Percentiles rank a stretch among this genome's conserved stretches.
These are phyloP conservation scores for Aspergillus bridgeri DNA, from an alignment of 495 filamentous ascomycete species.

Conservation along the genomic window DNA sequence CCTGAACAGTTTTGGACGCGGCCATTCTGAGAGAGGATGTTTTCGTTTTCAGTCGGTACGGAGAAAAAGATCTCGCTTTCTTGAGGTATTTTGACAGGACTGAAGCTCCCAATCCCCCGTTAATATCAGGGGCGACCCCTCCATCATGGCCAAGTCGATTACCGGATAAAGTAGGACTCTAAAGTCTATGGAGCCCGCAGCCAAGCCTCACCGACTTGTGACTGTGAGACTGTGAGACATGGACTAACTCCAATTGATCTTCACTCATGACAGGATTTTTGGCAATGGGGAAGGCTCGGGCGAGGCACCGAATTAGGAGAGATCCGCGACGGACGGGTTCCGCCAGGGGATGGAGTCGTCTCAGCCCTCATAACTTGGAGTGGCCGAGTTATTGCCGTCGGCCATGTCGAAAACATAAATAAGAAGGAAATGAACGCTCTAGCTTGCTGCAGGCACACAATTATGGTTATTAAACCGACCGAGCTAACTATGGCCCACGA, in stretches of 20 bases:
- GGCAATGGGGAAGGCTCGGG: not conserved
- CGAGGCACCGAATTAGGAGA: not conserved
- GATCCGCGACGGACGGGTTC: not conserved
- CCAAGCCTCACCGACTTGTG: not conserved
- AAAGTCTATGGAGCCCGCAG: not conserved
- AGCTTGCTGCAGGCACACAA: not conserved
- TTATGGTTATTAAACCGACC: not conserved
- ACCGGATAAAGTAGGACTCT: not conserved
- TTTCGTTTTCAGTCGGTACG: not conserved
- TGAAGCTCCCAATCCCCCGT: not conserved
- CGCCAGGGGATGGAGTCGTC: not conserved
- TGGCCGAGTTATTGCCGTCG: not conserved
- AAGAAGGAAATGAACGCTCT: not conserved
- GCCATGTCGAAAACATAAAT: not conserved
- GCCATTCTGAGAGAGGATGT: not conserved
- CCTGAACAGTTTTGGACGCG: slow-evolving; percentile 36
- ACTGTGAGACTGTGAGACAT: too few species aligned
- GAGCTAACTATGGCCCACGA: not conserved
- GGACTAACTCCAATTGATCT: not conserved
- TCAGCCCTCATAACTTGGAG: too few species aligned
- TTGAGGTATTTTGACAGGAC: not conserved
- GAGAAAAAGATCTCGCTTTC: not conserved
- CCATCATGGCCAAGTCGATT: not conserved
- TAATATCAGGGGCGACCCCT: not conserved
- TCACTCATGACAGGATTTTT: not conserved